These are phyloP conservation scores for Bruguiera sexangula DNA, from an alignment of 345 rosid species.

Conservation along the genomic window DNA sequence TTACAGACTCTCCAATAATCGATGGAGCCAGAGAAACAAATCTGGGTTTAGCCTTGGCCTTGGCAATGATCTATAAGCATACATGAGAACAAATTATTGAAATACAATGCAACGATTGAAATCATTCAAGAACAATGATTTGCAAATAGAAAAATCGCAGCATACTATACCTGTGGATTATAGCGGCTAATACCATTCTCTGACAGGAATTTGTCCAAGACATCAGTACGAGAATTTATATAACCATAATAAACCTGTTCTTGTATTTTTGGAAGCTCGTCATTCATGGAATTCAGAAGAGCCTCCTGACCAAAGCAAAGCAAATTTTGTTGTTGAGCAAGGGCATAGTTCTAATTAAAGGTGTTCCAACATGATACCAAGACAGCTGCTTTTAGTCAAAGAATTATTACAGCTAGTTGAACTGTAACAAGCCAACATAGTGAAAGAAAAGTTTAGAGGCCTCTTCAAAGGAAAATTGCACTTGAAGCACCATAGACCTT, in stretches of 20 bases:
- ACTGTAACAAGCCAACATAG: neutral
- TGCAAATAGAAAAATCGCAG: slow-evolving; percentile 12
- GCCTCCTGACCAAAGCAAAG: slow-evolving; percentile 58
- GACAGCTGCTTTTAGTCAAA: neutral
- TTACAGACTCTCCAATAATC: slow-evolving; percentile 50
- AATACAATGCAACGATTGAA: neutral
- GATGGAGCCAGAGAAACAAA: slow-evolving; percentile 66
- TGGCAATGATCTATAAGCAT: slow-evolving; percentile 57
- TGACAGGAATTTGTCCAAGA: slow-evolving; percentile 76
- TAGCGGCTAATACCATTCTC: slow-evolving; percentile 90
- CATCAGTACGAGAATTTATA: slow-evolving; percentile 75
- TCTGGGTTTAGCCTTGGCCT: slow-evolving; percentile 61
- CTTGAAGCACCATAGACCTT: neutral
- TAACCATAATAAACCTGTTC: slow-evolving; percentile 95
- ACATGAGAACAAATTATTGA: slow-evolving; percentile 13
- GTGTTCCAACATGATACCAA: neutral
- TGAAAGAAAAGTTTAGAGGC: neutral
- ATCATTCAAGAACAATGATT: neutral
- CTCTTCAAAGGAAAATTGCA: neutral
- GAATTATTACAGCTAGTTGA: neutral
- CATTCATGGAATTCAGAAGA: slow-evolving; percentile 89
- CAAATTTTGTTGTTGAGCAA: slow-evolving; percentile 14
- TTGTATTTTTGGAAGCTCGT: slow-evolving; percentile 88
- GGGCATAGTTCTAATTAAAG: neutral
- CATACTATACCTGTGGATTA: slow-evolving; percentile 70